phyloP scores from a whole-genome alignment of 2,329 filamentous ascomycete species.

The Pseudogymnoascus sp. region DNA sequence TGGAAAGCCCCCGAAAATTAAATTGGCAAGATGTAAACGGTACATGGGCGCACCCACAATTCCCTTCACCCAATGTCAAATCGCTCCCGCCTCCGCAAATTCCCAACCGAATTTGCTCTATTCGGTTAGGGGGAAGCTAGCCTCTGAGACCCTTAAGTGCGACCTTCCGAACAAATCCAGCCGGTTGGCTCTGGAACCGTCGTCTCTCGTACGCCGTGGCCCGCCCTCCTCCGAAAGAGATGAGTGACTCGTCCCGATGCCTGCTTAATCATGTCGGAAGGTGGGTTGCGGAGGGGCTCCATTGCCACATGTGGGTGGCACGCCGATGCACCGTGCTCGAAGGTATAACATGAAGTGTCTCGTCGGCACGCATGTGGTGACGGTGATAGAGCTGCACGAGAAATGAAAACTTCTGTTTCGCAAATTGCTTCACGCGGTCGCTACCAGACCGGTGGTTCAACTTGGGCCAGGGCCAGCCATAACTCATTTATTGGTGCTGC shows the following conservation, averaged over 20 bases:
- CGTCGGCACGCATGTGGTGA: not conserved
- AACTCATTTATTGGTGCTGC: not conserved
- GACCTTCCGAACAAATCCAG: not conserved
- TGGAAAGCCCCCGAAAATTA: not conserved
- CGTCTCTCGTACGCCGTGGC: not conserved
- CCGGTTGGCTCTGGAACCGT: not conserved
- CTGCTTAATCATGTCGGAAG: not conserved
- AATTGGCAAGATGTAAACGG: not conserved
- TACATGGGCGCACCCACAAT: not conserved
- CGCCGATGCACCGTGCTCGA: not conserved
- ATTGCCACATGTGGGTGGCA: not conserved
- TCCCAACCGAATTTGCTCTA: not conserved
- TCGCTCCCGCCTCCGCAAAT: slow-evolving; percentile 2
- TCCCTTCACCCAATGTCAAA: slow-evolving; percentile 5
- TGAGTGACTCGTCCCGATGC: not conserved
- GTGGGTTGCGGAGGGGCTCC: not conserved
- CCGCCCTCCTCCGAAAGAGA: not conserved
- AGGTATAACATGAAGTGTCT: not conserved
- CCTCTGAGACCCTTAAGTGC: not conserved
- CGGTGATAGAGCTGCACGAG: not conserved
- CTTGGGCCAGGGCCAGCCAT: not conserved
- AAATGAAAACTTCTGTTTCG: not conserved
- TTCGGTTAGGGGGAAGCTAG: not conserved
- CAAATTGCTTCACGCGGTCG: not conserved
- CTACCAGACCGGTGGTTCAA: not conserved